Conservation (phyloP, 2,329 filamentous ascomycete species). For the Teratosphaeria epicoccoides region DNA sequence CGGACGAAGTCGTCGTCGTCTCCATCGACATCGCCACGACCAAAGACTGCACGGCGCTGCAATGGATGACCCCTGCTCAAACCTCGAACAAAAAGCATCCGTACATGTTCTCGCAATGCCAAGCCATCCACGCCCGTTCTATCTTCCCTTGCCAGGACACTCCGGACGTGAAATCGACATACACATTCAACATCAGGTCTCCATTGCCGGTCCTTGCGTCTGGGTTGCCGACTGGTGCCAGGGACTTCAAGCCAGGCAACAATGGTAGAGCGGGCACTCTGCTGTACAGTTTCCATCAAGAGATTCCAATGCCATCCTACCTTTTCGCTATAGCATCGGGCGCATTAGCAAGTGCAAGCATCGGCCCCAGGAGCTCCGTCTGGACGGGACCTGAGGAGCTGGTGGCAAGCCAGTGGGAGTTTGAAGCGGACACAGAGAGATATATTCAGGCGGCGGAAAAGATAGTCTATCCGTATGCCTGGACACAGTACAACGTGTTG, state of each 20-base stretch:
- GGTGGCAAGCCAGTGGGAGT: constrained; percentile 74
- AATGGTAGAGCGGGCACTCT: constrained; percentile 45
- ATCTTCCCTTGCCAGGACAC: constrained; percentile 97
- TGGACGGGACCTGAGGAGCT: constrained; percentile 84
- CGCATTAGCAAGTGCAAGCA: constrained; percentile 73
- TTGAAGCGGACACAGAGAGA: constrained; percentile 81
- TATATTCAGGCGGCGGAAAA: constrained; percentile 80
- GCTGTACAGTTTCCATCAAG: constrained; percentile 78
- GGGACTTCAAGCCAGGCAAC: constrained; percentile 41
- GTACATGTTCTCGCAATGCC: constrained; percentile 97
- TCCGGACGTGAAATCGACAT: constrained; percentile 92
- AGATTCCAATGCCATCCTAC: constrained; percentile 87
- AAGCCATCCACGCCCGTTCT: constrained; percentile 88
- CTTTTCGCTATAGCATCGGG: constrained; percentile 82
- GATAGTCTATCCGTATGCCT: constrained; percentile 75
- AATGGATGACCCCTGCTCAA: constrained; percentile 89
- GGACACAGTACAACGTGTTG: constrained; percentile 91
- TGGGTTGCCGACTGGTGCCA: constrained; percentile 53
- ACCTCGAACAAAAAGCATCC: constrained; percentile 93
- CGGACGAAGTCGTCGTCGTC: constrained; percentile 19
- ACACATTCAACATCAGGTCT: constrained; percentile 78
- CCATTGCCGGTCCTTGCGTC: constrained; percentile 85
- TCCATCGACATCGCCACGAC: constrained; percentile 58
- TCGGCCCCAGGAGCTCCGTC: constrained; percentile 76
- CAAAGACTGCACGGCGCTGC: constrained; percentile 76